A percentile compares a stretch with the other conserved stretches of the same genome.
These are phyloP conservation scores for Trichosporon faecale DNA, from an alignment of 1,284 basidiomycete genomes.

Conservation along the genomic window DNA sequence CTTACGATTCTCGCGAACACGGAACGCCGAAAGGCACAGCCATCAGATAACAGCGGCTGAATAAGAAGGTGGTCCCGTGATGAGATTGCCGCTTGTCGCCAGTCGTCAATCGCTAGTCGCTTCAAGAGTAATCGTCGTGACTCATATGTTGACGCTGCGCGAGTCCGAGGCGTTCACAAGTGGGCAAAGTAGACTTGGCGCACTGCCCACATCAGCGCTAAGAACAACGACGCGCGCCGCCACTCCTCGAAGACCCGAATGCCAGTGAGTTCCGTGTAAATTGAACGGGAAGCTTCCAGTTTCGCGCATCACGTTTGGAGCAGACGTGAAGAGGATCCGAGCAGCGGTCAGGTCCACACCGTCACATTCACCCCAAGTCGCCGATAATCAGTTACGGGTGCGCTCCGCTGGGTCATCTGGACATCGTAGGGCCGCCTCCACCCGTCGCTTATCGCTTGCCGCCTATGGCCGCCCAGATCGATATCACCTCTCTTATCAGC, in stretches of 20 bases:
- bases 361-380: neutral
- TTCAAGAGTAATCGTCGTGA: neutral
- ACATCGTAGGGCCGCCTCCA: neutral
- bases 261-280: neutral
- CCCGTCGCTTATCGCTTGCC: neutral
- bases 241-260: neutral
- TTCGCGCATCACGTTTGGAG: neutral
- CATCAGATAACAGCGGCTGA: neutral
- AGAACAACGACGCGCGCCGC: neutral
- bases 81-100: neutral
- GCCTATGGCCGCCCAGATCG: neutral
- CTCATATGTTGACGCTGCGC: neutral
- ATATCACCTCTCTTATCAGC: neutral
- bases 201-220: neutral
- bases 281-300: neutral
- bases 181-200: neutral
- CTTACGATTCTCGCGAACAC: neutral
- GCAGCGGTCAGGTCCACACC: neutral
- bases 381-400: too few species aligned
- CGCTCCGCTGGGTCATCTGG: too few species aligned
- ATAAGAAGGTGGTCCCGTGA: neutral
- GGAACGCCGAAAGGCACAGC: neutral
- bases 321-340: neutral
- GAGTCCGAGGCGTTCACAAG: neutral
- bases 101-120: neutral